Evolutionary conservation across 2,329 filamentous ascomycete genomes (phyloP).

Genomic region (Macrophomina tecta): DNA sequence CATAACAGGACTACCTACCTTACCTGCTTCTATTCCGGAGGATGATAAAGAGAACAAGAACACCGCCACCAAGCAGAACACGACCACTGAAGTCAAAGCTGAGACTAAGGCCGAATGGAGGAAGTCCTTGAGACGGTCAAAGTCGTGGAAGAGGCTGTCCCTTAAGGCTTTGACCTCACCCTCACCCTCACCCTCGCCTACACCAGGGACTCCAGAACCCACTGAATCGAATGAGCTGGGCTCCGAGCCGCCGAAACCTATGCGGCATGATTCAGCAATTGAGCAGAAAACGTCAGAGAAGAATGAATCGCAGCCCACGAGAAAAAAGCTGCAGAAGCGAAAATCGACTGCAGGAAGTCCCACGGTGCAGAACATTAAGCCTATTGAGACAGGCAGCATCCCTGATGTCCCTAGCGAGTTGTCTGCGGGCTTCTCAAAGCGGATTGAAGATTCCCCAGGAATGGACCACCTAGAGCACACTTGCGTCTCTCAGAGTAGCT

Average conservation of each 20-base stretch:
- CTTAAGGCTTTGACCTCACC: not conserved
- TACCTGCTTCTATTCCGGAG: not conserved
- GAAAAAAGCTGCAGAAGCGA: slow-evolving; percentile 37
- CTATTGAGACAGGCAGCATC: slow-evolving; percentile 40
- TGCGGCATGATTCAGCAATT: slow-evolving; percentile 20
- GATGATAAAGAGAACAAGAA: not conserved
- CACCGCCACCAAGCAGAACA: not conserved
- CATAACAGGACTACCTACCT: not conserved
- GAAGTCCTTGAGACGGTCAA: slow-evolving; percentile 16
- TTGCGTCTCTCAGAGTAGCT: slow-evolving; percentile 38
- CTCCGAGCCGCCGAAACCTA: slow-evolving; percentile 2
- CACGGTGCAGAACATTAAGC: slow-evolving; percentile 41
- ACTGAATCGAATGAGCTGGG: not conserved
- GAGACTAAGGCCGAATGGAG: slow-evolving; percentile 1
- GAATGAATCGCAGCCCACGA: not conserved
- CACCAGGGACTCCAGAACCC: not conserved
- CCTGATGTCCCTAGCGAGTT: slow-evolving; percentile 43
- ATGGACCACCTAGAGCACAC: slow-evolving; percentile 47
- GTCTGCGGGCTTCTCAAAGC: slow-evolving; percentile 43
- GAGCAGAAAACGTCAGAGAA: slow-evolving; percentile 3
- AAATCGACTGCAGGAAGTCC: slow-evolving; percentile 38
- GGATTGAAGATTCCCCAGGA: slow-evolving; percentile 42
- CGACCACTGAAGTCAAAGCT: not conserved
- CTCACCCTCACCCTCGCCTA: slow-evolving; percentile 3
- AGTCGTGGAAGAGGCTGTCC: slow-evolving; percentile 24